Base-by-base conservation (phyloP, 352 stramenopile genomes). In the Pythium monospermum region DNA sequence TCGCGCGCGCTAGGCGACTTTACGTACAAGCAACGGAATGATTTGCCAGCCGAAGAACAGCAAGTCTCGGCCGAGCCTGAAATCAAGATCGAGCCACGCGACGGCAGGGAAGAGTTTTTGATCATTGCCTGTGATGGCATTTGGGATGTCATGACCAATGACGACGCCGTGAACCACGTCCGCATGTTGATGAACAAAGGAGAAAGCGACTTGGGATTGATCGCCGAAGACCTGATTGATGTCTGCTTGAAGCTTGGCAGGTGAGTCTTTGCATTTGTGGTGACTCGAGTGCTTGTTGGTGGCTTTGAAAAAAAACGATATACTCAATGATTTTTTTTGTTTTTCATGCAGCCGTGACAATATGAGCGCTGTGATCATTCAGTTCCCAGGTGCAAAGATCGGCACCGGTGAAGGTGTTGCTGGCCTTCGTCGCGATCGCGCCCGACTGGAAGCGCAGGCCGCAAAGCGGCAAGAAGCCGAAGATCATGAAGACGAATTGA, bases 111-210 rank as follows among this genome's bases (percentile, higher is more conserved):
- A 49, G 83, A 97, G 62, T 96, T 97, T 50, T 61, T 97, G 4
- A 60, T 97, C 16, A 68, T 98, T 30, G 91, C 88, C 10, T 98
- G 88, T 51, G 90, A 98, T 49, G 91, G 90, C 33, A 95, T 97
- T 45, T 97, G 91, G 90, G 91, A 98, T 45, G 90, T 97, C 30
- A 96, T 97, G 81, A 81, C 58, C 40, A 95, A 96, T 52, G 82
- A 97, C 57, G 80, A 95, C 45, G 72, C 83, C 22, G 91, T 87
- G 43, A 71, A 83, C 26, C 95, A 90, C 60, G 85, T 96, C 27
- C 79, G 82, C 27, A 66, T 78, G 44, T 68, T 93, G 7, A 76
- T 95, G 67, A 57, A 56, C 49, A 73, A 83, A 28, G 82, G 82
- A 46, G 77, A 94, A 54, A 59, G 38, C 30, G 68, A 86, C 53